Conservation (phyloP, 257 asterid species). For the Capsicum chinense region DNA sequence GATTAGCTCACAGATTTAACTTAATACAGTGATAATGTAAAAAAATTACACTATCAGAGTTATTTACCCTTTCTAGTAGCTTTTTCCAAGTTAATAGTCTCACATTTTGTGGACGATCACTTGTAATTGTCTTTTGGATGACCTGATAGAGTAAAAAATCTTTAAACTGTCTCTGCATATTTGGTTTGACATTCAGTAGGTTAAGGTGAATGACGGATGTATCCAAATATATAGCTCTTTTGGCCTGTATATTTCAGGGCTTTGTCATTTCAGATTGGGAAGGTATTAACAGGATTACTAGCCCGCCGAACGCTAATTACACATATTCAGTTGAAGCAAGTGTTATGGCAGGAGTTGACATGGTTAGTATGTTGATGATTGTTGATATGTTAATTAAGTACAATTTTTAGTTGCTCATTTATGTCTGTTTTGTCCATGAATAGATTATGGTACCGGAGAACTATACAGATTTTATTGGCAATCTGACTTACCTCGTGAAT, state of each 20-base stretch:
- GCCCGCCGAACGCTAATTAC: slow-evolving; percentile 52
- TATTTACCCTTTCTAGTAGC: no score
- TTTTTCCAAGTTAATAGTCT: no score
- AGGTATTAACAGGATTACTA: slow-evolving; percentile 53
- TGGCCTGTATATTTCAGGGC: slow-evolving; percentile 41
- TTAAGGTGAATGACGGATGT: neutral
- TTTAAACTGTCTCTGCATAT: neutral
- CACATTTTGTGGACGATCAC: no score
- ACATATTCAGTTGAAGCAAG: slow-evolving; percentile 52
- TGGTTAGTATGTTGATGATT: slow-evolving; percentile 40
- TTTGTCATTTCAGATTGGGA: slow-evolving; percentile 63
- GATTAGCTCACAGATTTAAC: neutral
- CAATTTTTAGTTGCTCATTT: neutral
- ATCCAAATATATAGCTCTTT: neutral
- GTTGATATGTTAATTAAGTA: neutral
- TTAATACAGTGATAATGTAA: neutral
- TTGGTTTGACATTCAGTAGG: neutral
- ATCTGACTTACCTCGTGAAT: slow-evolving; percentile 51
- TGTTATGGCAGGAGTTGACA: slow-evolving; percentile 61
- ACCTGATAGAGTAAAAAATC: neutral
- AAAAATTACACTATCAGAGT: no score
- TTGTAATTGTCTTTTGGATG: neutral
- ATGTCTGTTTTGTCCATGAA: neutral
- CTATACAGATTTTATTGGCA: slow-evolving; percentile 48
- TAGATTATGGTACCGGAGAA: slow-evolving; percentile 68